Evolutionary conservation across 805 yeast species (phyloP).

Genomic region (Suhomyces pyralidae): DNA sequence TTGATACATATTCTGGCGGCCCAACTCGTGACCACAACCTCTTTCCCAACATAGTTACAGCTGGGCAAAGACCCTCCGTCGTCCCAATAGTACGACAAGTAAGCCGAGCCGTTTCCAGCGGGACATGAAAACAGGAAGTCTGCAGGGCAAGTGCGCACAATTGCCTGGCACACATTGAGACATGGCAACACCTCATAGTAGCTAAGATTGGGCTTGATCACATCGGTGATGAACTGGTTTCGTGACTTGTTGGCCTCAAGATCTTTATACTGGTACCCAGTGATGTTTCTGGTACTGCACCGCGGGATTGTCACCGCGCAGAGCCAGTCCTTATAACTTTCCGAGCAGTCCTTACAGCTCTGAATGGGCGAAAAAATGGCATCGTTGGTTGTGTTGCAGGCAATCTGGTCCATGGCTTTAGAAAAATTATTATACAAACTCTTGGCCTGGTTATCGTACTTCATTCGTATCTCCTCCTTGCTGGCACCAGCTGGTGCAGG

Average conservation of each 20-base stretch:
- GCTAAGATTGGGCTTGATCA: conserved; percentile 49
- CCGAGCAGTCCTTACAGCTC: conserved; percentile 69
- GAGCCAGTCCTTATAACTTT: conserved; percentile 79
- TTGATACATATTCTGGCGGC: conserved; percentile 1
- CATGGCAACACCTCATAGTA: conserved; percentile 89
- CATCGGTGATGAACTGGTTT: conserved; percentile 52
- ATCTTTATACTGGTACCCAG: conserved; percentile 45
- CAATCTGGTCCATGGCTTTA: conserved; percentile 68
- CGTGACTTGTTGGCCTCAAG: conserved; percentile 49
- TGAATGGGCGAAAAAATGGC: conserved; percentile 70
- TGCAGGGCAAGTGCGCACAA: conserved; percentile 83
- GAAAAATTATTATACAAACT: conserved; percentile 62
- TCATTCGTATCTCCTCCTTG: conserved; percentile 16
- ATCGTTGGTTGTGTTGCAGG: conserved; percentile 69
- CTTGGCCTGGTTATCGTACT: conserved; percentile 66
- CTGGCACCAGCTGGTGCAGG: conserved; percentile 43
- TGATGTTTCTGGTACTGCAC: conserved; percentile 54
- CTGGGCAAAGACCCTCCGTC: conserved; percentile 20
- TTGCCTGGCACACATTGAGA: conserved; percentile 69
- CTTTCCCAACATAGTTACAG: conserved; percentile 37
- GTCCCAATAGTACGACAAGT: conserved; percentile 45
- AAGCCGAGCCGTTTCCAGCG: conserved; percentile 25
- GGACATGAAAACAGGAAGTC: conserved; percentile 79
- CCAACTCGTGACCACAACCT: conserved; percentile 8
- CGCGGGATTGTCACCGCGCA: conserved; percentile 88